These are phyloP conservation scores for Cadophora sp. DNA, from an alignment of 2,329 filamentous ascomycete genomes.

Conservation along the genomic window DNA sequence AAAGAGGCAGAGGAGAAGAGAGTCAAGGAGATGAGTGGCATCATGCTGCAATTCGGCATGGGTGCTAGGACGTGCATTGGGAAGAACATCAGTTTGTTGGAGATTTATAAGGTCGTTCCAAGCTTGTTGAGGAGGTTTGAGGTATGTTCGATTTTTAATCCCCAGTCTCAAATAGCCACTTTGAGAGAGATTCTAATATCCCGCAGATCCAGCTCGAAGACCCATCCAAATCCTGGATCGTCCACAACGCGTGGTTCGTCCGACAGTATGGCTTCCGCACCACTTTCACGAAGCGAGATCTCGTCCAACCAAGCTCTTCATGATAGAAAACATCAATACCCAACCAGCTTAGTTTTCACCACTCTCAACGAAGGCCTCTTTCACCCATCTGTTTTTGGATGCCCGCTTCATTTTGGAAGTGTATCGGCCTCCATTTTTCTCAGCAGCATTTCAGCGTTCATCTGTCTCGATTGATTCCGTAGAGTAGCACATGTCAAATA, in stretches of 20 bases:
- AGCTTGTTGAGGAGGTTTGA: slow-evolving; percentile 69
- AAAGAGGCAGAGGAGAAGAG: slow-evolving; percentile 54
- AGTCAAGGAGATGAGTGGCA: slow-evolving; percentile 70
- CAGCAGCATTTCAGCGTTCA: neutral
- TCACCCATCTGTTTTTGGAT: neutral
- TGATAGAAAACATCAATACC: neutral
- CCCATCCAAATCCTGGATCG: slow-evolving; percentile 61
- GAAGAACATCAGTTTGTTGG: slow-evolving; percentile 67
- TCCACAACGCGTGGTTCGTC: slow-evolving; percentile 69
- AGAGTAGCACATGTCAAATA: neutral
- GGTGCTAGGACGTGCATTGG: slow-evolving; percentile 74
- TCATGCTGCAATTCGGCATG: slow-evolving; percentile 78
- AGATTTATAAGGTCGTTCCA: slow-evolving; percentile 69
- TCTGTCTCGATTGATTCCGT: neutral
- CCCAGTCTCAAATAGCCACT: no score
- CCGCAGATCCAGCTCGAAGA: slow-evolving; percentile 60
- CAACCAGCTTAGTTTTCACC: neutral
- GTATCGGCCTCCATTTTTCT: neutral
- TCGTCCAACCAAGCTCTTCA: slow-evolving; percentile 31
- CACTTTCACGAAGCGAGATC: slow-evolving; percentile 36
- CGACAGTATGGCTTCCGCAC: slow-evolving; percentile 62
- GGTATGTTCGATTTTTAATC: slow-evolving; percentile 45
- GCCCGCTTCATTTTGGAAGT: neutral
- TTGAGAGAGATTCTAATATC: slow-evolving; percentile 12
- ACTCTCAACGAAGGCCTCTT: neutral